These are phyloP conservation scores for Claviceps paspali DNA, from an alignment of 2,329 filamentous ascomycete species.

Conservation along the genomic window DNA sequence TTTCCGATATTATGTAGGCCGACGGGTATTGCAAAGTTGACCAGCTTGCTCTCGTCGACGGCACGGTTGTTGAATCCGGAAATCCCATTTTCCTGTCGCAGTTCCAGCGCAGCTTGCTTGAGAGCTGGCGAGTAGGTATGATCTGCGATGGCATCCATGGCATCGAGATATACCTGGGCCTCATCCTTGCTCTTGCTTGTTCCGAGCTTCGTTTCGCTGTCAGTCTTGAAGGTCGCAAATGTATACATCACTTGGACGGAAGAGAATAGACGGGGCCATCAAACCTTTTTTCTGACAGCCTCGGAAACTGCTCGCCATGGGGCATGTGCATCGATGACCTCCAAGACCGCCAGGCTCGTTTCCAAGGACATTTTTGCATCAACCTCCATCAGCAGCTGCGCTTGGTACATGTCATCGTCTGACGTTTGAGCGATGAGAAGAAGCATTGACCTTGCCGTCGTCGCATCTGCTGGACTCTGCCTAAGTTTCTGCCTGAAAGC, in stretches of 20 bases:
- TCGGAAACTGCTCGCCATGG: constrained; percentile 14
- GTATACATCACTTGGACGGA: background rate
- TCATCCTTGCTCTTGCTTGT: constrained; percentile 14
- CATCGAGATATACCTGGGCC: constrained; percentile 18
- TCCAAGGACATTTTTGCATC: constrained; percentile 21
- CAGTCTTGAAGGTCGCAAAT: background rate
- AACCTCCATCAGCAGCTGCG: constrained; percentile 18
- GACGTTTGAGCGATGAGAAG: constrained; percentile 19
- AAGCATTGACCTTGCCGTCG: constrained; percentile 18
- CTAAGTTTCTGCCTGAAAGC: constrained; percentile 21
- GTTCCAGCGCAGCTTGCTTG: constrained; percentile 13
- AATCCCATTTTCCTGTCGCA: constrained; percentile 8
- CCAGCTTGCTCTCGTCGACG: constrained; percentile 6
- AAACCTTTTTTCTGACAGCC: constrained; percentile 15
- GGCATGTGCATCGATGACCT: constrained; percentile 10
- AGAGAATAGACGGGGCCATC: background rate
- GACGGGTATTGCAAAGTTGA: constrained; percentile 50
- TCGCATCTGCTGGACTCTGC: constrained; percentile 16
- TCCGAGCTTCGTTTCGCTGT: constrained; percentile 11
- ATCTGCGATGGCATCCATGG: constrained; percentile 20
- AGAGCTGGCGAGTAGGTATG: constrained; percentile 11
- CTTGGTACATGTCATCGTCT: constrained; percentile 19
- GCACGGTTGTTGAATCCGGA: constrained; percentile 6
- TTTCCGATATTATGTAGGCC: constrained; percentile 91
- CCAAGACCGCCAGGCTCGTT: constrained; percentile 18